Evolutionary conservation across 2,329 filamentous ascomycete genomes (phyloP).

Genomic region (Sporothrix pseudoabietina): DNA sequence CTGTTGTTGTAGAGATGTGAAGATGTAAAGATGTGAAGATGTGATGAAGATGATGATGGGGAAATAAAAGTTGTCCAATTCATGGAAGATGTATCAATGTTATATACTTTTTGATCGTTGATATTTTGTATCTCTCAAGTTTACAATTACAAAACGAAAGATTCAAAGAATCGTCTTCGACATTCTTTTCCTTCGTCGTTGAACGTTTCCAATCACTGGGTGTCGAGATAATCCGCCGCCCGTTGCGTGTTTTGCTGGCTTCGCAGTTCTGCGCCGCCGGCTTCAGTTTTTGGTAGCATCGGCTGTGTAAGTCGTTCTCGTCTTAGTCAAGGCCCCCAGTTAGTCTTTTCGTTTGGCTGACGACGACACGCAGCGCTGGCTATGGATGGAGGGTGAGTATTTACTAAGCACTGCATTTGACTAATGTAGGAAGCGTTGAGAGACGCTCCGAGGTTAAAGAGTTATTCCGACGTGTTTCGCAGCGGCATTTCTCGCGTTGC

Average conservation of each 20-base stretch:
- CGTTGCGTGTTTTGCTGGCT: neutral
- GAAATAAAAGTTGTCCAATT: neutral
- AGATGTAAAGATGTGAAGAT: slow-evolving; percentile 3
- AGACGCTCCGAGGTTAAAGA: neutral
- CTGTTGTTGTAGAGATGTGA: neutral
- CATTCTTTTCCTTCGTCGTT: neutral
- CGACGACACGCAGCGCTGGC: neutral
- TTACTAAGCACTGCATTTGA: slow-evolving; percentile 4
- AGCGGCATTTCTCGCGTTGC: neutral
- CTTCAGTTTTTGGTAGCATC: neutral
- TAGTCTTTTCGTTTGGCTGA: neutral
- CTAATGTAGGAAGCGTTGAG: neutral
- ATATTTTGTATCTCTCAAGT: neutral
- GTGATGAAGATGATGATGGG: neutral
- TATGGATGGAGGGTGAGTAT: neutral
- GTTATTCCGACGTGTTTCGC: neutral
- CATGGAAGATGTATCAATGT: neutral
- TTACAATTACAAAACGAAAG: neutral
- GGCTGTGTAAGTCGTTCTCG: neutral
- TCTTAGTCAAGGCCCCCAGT: neutral
- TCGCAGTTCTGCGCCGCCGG: neutral
- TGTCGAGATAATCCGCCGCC: slow-evolving; percentile 10
- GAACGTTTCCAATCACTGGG: neutral
- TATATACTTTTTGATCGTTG: neutral
- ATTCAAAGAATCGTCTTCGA: neutral